Evolutionary conservation across 495 filamentous ascomycete genomes (phyloP), one percentile per base, ranked within the genome.

Genomic region (Baudoinia panamericana): DNA sequence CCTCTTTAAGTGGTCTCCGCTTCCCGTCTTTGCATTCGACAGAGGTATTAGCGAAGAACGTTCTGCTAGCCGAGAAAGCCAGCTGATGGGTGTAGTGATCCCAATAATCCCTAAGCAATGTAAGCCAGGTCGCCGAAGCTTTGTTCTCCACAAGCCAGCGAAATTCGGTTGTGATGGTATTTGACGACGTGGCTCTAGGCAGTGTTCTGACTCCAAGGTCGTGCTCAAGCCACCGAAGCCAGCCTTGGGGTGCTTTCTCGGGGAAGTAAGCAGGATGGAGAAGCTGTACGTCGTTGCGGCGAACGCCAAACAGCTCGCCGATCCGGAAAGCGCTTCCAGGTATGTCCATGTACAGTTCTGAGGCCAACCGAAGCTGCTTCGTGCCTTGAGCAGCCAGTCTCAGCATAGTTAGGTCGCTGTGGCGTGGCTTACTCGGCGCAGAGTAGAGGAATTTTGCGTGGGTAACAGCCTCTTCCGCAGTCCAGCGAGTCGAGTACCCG

Each of bases 161-260:
- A n/a, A n/a, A n/a, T n/a, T n/a, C n/a, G n/a, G n/a, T n/a, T n/a
- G n/a, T n/a, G n/a, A n/a, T n/a, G n/a, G n/a, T n/a, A n/a, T n/a
- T n/a, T n/a, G n/a, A n/a, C n/a, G n/a, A n/a, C n/a, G n/a, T n/a
- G n/a, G n/a, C n/a, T n/a, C n/a, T n/a, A n/a, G n/a, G n/a, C n/a
- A n/a, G n/a, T n/a, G n/a, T n/a, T n/a, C n/a, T 76, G 87, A 85
- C 55, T 94, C 86, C 41, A 96, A 96, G 75, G 90, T 93, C 67
- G 40, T 30, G 24, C 25, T 45, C 23, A 36, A 39, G 54, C 25
- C 53, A 92, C 88, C 90, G 41, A 87, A 85, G 56, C n/a, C n/a
- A n/a, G n/a, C n/a, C n/a, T n/a, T n/a, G n/a, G n/a, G n/a, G n/a
- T n/a, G n/a, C n/a, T n/a, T n/a, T n/a, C n/a, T n/a, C n/a, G n/a